phyloP scores from a whole-genome alignment of 1,139 yeast genomes.

The Suhomyces guaymorum region DNA sequence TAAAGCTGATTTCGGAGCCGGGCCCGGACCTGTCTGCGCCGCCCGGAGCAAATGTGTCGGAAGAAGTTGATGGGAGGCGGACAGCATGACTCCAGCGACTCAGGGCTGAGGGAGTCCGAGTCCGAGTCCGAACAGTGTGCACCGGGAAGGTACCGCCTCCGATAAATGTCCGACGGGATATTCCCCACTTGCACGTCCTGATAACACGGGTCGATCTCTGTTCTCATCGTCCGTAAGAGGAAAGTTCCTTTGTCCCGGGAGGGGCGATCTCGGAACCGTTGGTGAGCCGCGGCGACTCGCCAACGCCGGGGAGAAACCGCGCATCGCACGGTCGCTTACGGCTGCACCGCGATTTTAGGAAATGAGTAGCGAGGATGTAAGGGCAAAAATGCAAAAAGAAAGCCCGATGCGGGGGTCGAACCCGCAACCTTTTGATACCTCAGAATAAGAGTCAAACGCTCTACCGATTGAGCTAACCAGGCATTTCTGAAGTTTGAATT shows the following conservation, averaged over 20 bases:
- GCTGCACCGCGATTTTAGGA: background rate
- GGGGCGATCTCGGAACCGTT: conserved; percentile 7
- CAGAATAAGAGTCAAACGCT: conserved; percentile 18
- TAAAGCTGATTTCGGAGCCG: too few relatives aligned
- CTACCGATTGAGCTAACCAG: conserved; percentile 20
- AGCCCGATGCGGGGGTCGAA: conserved; percentile 54
- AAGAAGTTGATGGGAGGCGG: too few relatives aligned
- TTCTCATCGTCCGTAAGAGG: conserved; percentile 4
- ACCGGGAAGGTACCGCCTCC: background rate
- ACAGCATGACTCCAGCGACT: conserved; percentile 10
- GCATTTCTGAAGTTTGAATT: too few relatives aligned
- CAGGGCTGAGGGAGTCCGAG: conserved; percentile 11
- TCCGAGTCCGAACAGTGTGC: conserved; percentile 11
- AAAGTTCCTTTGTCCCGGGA: conserved; percentile 11
- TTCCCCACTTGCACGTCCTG: conserved; percentile 11
- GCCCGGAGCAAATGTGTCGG: too few relatives aligned
- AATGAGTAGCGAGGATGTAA: background rate
- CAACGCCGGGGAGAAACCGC: too few relatives aligned
- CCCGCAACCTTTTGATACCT: conserved; percentile 48
- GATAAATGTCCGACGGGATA: conserved; percentile 1
- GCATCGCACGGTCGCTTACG: conserved; percentile 2
- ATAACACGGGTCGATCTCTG: conserved; percentile 7
- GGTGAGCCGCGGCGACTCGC: conserved; percentile 3
- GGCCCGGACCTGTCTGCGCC: conserved; percentile 1
- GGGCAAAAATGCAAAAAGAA: conserved; percentile 3